phyloP scores from a whole-genome alignment of 1,284 basidiomycete species.

The Austroboletus niveus region DNA sequence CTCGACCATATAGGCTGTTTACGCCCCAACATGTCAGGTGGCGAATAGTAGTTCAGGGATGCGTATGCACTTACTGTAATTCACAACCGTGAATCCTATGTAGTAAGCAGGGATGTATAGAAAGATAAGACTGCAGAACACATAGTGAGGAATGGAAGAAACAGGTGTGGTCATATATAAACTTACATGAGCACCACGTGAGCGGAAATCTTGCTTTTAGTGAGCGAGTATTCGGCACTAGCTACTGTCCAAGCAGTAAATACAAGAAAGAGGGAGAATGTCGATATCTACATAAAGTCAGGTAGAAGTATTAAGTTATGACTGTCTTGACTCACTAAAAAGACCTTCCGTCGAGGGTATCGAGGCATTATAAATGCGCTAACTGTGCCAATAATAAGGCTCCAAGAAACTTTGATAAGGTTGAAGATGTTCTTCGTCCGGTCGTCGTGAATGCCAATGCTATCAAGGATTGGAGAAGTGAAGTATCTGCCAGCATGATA shows the following conservation, averaged over 20 bases:
- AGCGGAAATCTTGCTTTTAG: conserved; percentile 2
- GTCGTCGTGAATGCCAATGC: conserved; percentile 21
- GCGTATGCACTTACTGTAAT: not conserved
- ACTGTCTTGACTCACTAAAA: conserved; percentile 13
- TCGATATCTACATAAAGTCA: conserved; percentile 7
- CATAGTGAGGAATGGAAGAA: not conserved
- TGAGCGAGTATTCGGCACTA: conserved; percentile 18
- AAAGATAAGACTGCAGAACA: not conserved
- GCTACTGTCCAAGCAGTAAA: conserved; percentile 21
- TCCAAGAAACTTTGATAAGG: conserved; percentile 13
- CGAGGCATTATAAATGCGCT: conserved; percentile 13
- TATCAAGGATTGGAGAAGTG: conserved; percentile 3
- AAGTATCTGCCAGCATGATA: not conserved
- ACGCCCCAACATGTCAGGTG: too few species aligned
- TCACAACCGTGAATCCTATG: not conserved
- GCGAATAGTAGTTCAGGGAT: too few species aligned
- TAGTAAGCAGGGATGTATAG: not conserved
- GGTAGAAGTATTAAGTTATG: not conserved
- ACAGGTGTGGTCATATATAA: not conserved
- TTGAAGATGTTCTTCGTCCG: conserved; percentile 21
- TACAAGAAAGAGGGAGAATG: conserved; percentile 17
- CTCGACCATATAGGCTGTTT: too few species aligned
- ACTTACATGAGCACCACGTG: too few species aligned
- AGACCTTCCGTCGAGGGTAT: conserved; percentile 17
- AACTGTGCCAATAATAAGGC: conserved; percentile 3